phyloP scores from a whole-genome alignment of 345 rosid species.

The Gossypium turneri region DNA sequence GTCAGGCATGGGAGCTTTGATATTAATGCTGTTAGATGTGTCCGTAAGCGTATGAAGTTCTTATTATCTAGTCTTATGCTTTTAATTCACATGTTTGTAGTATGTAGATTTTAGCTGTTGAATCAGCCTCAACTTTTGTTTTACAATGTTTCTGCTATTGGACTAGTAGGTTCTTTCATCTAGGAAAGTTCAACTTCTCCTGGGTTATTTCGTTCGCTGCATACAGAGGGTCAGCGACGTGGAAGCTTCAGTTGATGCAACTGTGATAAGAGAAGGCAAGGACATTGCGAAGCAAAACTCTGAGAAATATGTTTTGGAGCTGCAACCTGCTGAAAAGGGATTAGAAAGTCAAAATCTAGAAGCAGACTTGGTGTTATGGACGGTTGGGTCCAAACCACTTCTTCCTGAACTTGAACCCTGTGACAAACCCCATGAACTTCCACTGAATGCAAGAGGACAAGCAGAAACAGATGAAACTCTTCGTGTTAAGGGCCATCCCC shows the following conservation, averaged over 20 bases:
- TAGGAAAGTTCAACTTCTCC: slow-evolving; percentile 63
- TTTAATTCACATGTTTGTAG: background rate
- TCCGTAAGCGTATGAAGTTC: background rate
- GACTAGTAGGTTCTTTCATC: slow-evolving; percentile 76
- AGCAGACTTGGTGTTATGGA: slow-evolving; percentile 88
- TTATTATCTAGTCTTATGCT: background rate
- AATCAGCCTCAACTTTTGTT: background rate
- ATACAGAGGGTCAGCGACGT: slow-evolving; percentile 29
- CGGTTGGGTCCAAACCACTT: slow-evolving; percentile 79
- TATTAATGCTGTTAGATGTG: background rate
- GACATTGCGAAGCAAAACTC: slow-evolving; percentile 18
- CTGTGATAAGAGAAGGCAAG: slow-evolving; percentile 14
- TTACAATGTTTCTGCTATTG: slow-evolving; percentile 13
- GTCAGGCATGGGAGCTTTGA: background rate
- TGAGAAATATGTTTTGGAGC: slow-evolving; percentile 64
- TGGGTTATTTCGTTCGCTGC: slow-evolving; percentile 74
- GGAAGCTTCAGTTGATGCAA: slow-evolving; percentile 31
- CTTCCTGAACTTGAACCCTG: slow-evolving; percentile 59
- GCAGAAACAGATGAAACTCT: slow-evolving; percentile 94
- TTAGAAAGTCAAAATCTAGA: slow-evolving; percentile 57
- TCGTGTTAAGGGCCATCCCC: slow-evolving; percentile 91
- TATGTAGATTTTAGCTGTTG: background rate
- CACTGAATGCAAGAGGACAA: slow-evolving; percentile 76
- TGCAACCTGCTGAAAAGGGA: slow-evolving; percentile 78
- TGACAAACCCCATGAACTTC: slow-evolving; percentile 43